Percentiles rank a stretch among this genome's conserved stretches.
Conservation (phyloP, 805 yeast genomes). For the Yueomyces sp. region DNA sequence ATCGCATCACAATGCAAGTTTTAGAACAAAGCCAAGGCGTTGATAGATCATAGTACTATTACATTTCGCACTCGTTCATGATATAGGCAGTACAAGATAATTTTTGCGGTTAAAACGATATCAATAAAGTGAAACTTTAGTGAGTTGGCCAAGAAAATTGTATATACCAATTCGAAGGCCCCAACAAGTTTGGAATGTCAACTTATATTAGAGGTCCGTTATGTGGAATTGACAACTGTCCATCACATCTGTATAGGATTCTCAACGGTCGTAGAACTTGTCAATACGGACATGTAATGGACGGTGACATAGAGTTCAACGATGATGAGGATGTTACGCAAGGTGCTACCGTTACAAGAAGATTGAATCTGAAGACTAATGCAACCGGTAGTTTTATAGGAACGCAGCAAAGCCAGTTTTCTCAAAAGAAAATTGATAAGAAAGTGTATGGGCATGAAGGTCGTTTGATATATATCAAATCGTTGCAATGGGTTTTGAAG, state of each 20-base stretch:
- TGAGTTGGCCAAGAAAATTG: no score
- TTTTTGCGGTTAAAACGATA: no score
- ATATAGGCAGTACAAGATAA: no score
- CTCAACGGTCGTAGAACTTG: conserved; percentile 74
- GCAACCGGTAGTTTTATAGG: conserved; percentile 26
- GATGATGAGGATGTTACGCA: conserved; percentile 63
- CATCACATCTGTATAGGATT: conserved; percentile 58
- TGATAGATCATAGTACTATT: no score
- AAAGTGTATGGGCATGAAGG: conserved; percentile 38
- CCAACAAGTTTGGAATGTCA: conserved; percentile 10
- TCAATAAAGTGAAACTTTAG: no score
- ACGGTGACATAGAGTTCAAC: conserved; percentile 63
- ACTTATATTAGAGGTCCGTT: conserved; percentile 59
- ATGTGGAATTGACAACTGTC: conserved; percentile 87
- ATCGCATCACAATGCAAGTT: no score
- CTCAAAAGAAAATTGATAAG: conserved; percentile 8
- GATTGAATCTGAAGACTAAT: conserved; percentile 38
- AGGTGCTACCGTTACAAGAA: conserved; percentile 32
- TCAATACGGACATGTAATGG: conserved; percentile 82
- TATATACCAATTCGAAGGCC: no score
- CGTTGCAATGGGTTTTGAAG: conserved; percentile 39
- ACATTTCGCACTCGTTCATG: no score
- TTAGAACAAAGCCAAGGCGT: no score
- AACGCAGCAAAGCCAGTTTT: conserved; percentile 14
- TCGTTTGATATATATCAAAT: conserved; percentile 28